Percentiles rank a stretch among this genome's conserved stretches.
These are phyloP conservation scores for Fonsecaea monophora DNA, from an alignment of 2,329 filamentous ascomycete species.

Conservation along the genomic window DNA sequence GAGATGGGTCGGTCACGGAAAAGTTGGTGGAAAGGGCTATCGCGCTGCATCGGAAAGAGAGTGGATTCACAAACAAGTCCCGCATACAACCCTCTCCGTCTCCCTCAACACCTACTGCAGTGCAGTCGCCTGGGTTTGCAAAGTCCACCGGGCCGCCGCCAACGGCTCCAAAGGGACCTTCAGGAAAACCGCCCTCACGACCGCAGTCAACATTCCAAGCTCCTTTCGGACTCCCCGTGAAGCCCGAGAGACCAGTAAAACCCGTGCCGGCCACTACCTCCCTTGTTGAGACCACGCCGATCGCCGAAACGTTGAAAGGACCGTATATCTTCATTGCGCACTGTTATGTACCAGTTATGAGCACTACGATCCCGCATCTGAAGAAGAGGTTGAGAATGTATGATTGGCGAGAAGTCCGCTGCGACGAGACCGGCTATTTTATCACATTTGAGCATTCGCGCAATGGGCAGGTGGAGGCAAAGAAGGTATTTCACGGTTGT, in stretches of 20 bases:
- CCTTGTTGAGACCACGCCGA: conserved; percentile 68
- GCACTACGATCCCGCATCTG: conserved; percentile 85
- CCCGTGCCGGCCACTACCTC: neutral
- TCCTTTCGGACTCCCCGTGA: conserved; percentile 44
- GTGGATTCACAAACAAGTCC: conserved; percentile 46
- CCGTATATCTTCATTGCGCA: conserved; percentile 93
- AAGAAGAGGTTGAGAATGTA: conserved; percentile 87
- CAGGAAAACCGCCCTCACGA: conserved; percentile 58
- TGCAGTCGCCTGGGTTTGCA: conserved; percentile 49
- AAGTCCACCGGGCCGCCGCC: conserved; percentile 72
- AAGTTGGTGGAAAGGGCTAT: conserved; percentile 78
- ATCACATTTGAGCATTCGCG: conserved; percentile 84
- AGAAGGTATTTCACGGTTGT: conserved; percentile 77
- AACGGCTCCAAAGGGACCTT: conserved; percentile 85
- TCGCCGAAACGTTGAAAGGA: conserved; percentile 73
- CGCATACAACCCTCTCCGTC: conserved; percentile 34
- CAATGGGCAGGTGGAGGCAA: conserved; percentile 78
- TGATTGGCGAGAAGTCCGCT: conserved; percentile 78
- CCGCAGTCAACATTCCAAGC: conserved; percentile 40
- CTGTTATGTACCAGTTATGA: conserved; percentile 83
- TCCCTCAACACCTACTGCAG: conserved; percentile 37
- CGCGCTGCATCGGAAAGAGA: conserved; percentile 67
- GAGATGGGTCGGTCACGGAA: conserved; percentile 82
- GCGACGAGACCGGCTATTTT: conserved; percentile 87
- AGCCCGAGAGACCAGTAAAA: conserved; percentile 46